phyloP scores from a whole-genome alignment of 2,329 filamentous ascomycete species.

The Aspergillus versicolor region DNA sequence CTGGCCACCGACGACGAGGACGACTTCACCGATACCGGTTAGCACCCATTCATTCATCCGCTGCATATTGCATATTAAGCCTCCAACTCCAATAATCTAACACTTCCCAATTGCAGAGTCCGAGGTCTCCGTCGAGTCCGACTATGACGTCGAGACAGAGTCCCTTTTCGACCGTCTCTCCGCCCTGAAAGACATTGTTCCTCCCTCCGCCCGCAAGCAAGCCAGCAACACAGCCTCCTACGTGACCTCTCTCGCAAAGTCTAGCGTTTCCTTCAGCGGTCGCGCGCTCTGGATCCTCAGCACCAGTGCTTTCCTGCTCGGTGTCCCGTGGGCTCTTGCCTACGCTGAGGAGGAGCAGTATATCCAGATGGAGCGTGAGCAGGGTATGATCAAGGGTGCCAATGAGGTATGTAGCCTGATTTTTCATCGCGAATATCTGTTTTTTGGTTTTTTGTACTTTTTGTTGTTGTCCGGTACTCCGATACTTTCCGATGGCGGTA shows the following conservation, averaged over 20 bases:
- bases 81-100: constrained; percentile 11
- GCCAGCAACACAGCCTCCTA: constrained; percentile 59
- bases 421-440: not conserved
- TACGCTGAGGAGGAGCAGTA: constrained; percentile 96
- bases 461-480: not conserved
- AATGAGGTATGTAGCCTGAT: constrained; percentile 61
- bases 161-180: constrained; percentile 66
- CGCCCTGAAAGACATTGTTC: constrained; percentile 74
- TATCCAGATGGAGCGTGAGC: constrained; percentile 96
- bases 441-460: not conserved
- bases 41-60: constrained; percentile 24
- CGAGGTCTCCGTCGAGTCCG: constrained; percentile 78
- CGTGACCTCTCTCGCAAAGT: constrained; percentile 45
- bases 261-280: constrained; percentile 65
- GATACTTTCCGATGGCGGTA: not conserved
- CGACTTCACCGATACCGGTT: constrained; percentile 91
- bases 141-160: constrained; percentile 60
- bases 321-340: constrained; percentile 89
- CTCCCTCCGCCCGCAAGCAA: constrained; percentile 68
- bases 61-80: not conserved
- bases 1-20: constrained; percentile 63
- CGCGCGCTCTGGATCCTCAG: constrained; percentile 89
- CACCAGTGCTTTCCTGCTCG: constrained; percentile 83
- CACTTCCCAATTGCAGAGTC: constrained; percentile 58
- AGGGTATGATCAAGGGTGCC: constrained; percentile 90